Base-by-base conservation (phyloP, 306 rosid species). In the Bauhinia variegata region DNA sequence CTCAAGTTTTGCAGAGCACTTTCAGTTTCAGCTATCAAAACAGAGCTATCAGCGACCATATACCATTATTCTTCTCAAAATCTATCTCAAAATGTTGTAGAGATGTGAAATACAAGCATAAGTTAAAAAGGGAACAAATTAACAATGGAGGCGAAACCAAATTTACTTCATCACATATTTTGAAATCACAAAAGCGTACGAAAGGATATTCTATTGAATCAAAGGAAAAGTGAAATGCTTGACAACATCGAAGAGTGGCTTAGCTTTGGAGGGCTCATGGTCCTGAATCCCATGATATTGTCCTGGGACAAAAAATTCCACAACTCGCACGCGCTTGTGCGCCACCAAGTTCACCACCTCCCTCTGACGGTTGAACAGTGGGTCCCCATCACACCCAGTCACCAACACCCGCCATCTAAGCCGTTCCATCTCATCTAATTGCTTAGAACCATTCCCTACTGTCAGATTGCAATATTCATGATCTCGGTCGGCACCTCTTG, bases 381-480 rank as follows among this genome's bases (percentile, higher is more conserved):
- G 90, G 47, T 87, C 90, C 32, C 95, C 95, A 13, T 55, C 51
- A 18, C 76, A 76, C 0, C 84, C 87, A 0, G 61, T 55, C 13
- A 80, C 78, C 68, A 86, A 39, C 0, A 80, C 76, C 23, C 62
- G 42, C 84, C 91, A 86, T 1, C 63, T 67, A 38, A 58, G 54
- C 59, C 18, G 38, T 48, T 8, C 9, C 14, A 87, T 70, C 6
- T 10, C 34, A 8, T 62, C 77, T 23, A 78, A 37, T 7, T 14
- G 19, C 16, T 1, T 4, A 0, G 59, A 51, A 11, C 69, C 78
- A 2, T 33, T 54, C 1, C 68, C 64, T 0, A 0, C 80, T 80
- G 8, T 79, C 0, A 87, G 87, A 83, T 85, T 80, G 17, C 77
- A 66, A 73, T 73, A 87, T 76, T 72, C 72, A n/a, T 79, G 83